A percentile compares a stretch with the other conserved stretches of the same genome.
Evolutionary conservation across 306 rosid genomes (phyloP).

Genomic region (Dalbergia cultrata): DNA sequence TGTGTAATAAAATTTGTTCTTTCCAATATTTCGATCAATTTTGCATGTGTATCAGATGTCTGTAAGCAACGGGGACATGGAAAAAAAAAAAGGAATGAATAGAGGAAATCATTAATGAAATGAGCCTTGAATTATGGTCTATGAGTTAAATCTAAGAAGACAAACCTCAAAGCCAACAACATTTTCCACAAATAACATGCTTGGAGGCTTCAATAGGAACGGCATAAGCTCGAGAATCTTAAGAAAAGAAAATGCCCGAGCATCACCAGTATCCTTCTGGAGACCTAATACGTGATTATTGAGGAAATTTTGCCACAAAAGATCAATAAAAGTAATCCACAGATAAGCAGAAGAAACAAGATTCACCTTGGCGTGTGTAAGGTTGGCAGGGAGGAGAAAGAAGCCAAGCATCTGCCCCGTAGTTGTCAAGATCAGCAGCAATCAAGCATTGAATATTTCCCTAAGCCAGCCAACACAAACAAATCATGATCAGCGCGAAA

Average conservation of each 20-base stretch:
- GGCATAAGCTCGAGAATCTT: conserved; percentile 91
- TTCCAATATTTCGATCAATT: conserved; percentile 77
- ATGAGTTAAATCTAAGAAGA: conserved; percentile 37
- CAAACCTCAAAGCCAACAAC: conserved; percentile 97
- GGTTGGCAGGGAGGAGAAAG: conserved; percentile 99
- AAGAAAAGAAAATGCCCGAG: conserved; percentile 94
- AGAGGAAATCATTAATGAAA: conserved; percentile 19
- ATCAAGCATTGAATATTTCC: conserved; percentile 90
- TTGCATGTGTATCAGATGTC: conserved; percentile 87
- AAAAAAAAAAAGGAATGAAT: conserved; percentile 2
- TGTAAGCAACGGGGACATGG: conserved; percentile 47
- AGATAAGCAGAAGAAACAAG: conserved; percentile 34
- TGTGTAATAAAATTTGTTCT: conserved; percentile 68
- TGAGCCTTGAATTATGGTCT: neutral
- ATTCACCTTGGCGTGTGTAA: conserved; percentile 89
- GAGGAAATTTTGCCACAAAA: conserved; percentile 45
- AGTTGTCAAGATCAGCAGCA: conserved; percentile 79
- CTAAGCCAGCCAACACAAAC: conserved; percentile 51
- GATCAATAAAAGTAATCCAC: conserved; percentile 14
- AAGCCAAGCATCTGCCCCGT: conserved; percentile 83
- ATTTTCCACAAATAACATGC: conserved; percentile 87
- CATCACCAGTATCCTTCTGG: conserved; percentile 89
- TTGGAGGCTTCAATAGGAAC: conserved; percentile 66
- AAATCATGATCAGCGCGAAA: neutral
- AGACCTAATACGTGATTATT: conserved; percentile 71